Evolutionary conservation across 495 filamentous ascomycete genomes (phyloP), one percentile per base, ranked within the genome.

Genomic region (Daldinia vernicosa): DNA sequence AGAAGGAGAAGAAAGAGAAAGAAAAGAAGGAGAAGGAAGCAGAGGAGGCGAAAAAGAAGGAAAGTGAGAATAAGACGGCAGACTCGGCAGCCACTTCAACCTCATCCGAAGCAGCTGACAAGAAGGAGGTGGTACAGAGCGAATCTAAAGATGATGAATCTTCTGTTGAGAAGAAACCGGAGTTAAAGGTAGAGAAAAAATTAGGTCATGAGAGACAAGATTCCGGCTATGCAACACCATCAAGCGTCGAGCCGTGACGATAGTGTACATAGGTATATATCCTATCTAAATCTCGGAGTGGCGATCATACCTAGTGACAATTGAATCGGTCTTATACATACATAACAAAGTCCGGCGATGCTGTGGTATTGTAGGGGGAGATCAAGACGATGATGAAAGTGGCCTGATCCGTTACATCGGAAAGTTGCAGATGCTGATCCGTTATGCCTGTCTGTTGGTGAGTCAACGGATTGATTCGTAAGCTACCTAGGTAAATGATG

Each of bases 1-100:
- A 77, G 26, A 59, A 76, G 24, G 76, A 77, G 53, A 71, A 81
- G 40, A 74, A 79, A 53, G 47, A 75, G 37, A 63, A 61, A 55
- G 69, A 81, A 22, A 75, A 75, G 37, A 61, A 61, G 47, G 69
- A 81, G 39, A 60, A 63, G 11, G 56, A 63, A 26, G 62, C 47
- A 15, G 76, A 80, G 43, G 52, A 75, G 1, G 70, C 74, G 51
- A 74, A 75, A 50, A 58, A 71, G 24, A 66, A 75, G 9, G 47
- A 67, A 6, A 40, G 32, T 11, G 67, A 70, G 5, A 61, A 58
- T 59, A 56, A 79, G 77, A 75, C 67, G 73, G 52, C 78, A 71
- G 70, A 75, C 57, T 6, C 50, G 52, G 4, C 28, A 22, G 30
- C 47, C 14, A 11, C 22, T 8, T 14, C 62, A 24, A 28, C 60